Evolutionary conservation across 2,329 filamentous ascomycete genomes (phyloP), one percentile per base, ranked within the genome.

Genomic region (Coleophoma cylindrospora): DNA sequence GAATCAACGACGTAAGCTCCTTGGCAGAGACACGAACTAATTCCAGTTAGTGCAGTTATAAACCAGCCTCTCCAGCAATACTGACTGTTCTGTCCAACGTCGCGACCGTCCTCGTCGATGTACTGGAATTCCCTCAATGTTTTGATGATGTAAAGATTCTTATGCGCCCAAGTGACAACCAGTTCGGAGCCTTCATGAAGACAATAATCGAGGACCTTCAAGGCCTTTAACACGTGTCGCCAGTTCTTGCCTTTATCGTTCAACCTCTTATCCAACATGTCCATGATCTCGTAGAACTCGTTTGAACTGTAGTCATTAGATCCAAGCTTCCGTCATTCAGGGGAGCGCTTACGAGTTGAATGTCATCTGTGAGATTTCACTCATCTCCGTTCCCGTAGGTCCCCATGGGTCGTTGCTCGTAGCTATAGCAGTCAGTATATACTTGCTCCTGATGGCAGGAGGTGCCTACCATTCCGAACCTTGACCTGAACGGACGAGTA

Each of bases 241-340:
- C 94, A 99, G 69, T 99, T 99, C 79, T 97, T 99, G 66, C 94
- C 94, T 72, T 99, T 97, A 71, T 99, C 94, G 64, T 99, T 99
- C 64, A 99, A 75, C 60, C 94, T 87, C 76, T 97, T 97, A 73
- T 99, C 94, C 59, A 99, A 78, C 90, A 99, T 99, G 69, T 99
- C 94, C 86, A 99, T 96, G 64, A 99, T 96, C 68, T 99, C 92
- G 74, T 96, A 96, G 74, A 99, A 99, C 69, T 97, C 94, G 70
- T 87, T 92, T 34, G 91, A 91, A 66, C 92, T 67, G 52, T 36
- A 34, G 53, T 27, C 27, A 10, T 27, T 27, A 27, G 27, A 27
- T 27, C 27, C 27, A 27, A 27, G 27, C 27, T 27, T 27, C 27
- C 27, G 27, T 10, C 7, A 27, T 27, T 27, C 27, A 27, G 27